Conservation (phyloP, 345 rosid genomes). For the Pistacia atlantica region DNA sequence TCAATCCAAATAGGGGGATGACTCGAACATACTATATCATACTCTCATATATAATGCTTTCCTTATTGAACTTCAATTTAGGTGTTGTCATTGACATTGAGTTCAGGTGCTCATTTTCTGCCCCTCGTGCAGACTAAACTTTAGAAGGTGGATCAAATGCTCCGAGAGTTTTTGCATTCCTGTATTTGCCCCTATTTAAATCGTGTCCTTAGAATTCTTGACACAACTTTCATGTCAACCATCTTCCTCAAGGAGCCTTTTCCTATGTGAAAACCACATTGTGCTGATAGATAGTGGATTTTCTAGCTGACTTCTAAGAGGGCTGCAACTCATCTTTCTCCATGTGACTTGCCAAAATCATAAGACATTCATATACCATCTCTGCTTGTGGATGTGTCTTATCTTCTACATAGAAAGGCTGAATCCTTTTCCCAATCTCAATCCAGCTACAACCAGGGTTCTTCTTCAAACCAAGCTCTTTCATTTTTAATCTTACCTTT, state of each 20-base stretch:
- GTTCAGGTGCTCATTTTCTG: not conserved
- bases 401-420: slow-evolving; percentile 53
- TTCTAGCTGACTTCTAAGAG: not conserved
- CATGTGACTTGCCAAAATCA: slow-evolving; percentile 52
- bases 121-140: not conserved
- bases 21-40: not conserved
- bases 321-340: slow-evolving; percentile 37
- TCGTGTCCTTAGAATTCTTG: not conserved
- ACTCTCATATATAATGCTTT: not conserved
- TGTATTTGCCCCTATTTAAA: not conserved
- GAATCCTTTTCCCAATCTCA: slow-evolving; percentile 56
- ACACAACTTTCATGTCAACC: not conserved
- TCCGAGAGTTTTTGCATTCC: not conserved
- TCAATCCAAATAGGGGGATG: too few species aligned
- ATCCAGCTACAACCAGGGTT: slow-evolving; percentile 83
- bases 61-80: not conserved
- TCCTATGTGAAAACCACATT: not conserved
- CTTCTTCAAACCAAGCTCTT: slow-evolving; percentile 58
- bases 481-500: slow-evolving; percentile 56
- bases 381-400: slow-evolving; percentile 38
- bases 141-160: not conserved
- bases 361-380: slow-evolving; percentile 46
- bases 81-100: not conserved
- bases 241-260: not conserved
- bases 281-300: not conserved